A percentile compares a stretch with the other conserved stretches of the same genome.
Evolutionary conservation across 2,329 filamentous ascomycete genomes (phyloP).

Genomic region (Ophiosphaerella korrae): DNA sequence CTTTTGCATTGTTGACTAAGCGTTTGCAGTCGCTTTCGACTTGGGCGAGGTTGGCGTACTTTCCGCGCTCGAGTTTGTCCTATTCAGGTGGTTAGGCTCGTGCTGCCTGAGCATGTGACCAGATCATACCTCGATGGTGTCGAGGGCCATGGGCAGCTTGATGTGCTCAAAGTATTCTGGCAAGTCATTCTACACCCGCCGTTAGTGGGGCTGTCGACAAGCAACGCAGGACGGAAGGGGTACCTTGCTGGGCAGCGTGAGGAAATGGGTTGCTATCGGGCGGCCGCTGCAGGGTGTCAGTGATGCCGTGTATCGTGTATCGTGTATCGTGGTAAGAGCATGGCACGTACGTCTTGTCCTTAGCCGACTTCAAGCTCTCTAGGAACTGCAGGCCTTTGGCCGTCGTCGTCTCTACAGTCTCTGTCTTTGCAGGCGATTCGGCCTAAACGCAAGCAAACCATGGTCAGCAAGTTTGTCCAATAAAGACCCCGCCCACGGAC

Average conservation of each 20-base stretch:
- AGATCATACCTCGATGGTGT: conserved; percentile 68
- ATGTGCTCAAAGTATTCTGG: conserved; percentile 79
- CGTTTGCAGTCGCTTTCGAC: conserved; percentile 87
- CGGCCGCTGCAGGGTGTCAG: conserved; percentile 60
- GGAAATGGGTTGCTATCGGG: conserved; percentile 74
- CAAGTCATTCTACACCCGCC: conserved; percentile 57
- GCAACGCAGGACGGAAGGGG: conserved; percentile 18
- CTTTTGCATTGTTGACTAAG: conserved; percentile 85
- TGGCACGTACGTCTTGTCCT: conserved; percentile 76
- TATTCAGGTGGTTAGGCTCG: conserved; percentile 31
- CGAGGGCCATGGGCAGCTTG: conserved; percentile 77
- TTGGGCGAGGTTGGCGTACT: conserved; percentile 72
- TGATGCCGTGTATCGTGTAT: conserved; percentile 2
- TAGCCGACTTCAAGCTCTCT: conserved; percentile 73
- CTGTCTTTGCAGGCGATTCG: conserved; percentile 43
- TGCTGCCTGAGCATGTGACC: background rate
- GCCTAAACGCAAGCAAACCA: conserved; percentile 31
- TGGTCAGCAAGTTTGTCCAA: conserved; percentile 30
- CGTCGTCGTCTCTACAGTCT: conserved; percentile 71
- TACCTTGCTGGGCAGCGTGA: conserved; percentile 68
- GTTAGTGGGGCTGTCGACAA: conserved; percentile 21
- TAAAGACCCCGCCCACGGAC: background rate
- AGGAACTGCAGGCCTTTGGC: conserved; percentile 75
- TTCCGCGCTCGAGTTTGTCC: conserved; percentile 69
- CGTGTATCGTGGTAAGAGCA: conserved; percentile 1